Percentiles rank a stretch among this genome's conserved stretches.
Evolutionary conservation across 768 basidiomycete species (phyloP).

Genomic region (Russula sp.): DNA sequence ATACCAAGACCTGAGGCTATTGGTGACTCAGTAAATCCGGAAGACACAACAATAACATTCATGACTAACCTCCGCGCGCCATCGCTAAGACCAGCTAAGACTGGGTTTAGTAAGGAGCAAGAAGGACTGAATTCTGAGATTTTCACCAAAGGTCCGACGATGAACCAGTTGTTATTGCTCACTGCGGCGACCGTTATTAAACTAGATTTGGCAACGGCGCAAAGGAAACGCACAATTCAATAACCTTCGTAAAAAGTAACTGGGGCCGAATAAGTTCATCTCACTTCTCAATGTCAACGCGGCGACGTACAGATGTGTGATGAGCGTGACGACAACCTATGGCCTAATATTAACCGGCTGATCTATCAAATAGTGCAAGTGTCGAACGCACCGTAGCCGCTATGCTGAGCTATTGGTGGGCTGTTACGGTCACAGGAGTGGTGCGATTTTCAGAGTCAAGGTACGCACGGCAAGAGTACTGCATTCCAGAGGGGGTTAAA

Average conservation of each 20-base stretch:
- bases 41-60: background rate
- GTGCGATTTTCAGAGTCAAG: background rate
- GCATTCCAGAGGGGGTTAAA: background rate
- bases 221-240: conserved; percentile 6
- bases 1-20: conserved; percentile 20
- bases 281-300: background rate
- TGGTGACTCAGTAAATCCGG: background rate
- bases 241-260: conserved; percentile 20
- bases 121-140: background rate
- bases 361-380: background rate
- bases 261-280: background rate
- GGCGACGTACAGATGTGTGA: conserved; percentile 18
- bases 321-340: conserved; percentile 16
- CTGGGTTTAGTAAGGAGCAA: background rate
- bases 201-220: background rate
- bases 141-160: conserved; percentile 16
- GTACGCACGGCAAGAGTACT: conserved; percentile 20
- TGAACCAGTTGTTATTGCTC: conserved; percentile 23
- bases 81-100: conserved; percentile 6
- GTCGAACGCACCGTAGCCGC: conserved; percentile 17
- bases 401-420: conserved; percentile 18
- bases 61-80: conserved; percentile 17
- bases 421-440: background rate
- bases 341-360: background rate
- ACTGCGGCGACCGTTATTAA: conserved; percentile 9